Conservation (phyloP, 352 stramenopile genomes). For the Globisporangium okanoganense region DNA sequence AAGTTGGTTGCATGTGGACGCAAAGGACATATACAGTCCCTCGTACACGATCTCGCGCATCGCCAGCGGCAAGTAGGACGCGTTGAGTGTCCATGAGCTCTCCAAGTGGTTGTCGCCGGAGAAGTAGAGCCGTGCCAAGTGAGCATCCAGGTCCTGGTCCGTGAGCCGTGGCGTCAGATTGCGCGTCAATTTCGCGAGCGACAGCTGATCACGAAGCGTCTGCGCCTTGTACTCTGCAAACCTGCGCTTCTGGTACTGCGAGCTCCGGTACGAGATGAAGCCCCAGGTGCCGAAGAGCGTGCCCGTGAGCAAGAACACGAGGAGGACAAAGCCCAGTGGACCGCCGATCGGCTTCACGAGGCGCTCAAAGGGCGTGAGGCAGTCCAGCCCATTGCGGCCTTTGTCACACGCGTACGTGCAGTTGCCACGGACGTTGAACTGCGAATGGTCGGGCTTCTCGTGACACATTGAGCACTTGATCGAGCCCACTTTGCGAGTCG, state of each 20-base stretch:
- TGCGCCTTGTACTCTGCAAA: constrained; percentile 75
- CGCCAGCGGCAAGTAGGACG: constrained; percentile 45
- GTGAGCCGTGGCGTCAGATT: constrained; percentile 70
- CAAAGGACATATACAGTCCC: constrained; percentile 67
- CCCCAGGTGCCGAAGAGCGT: constrained; percentile 65
- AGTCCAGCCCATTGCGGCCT: constrained; percentile 71
- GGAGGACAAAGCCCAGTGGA: constrained; percentile 63
- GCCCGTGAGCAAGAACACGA: constrained; percentile 51
- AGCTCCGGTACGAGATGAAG: constrained; percentile 62
- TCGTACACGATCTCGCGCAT: constrained; percentile 77
- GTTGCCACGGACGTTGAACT: constrained; percentile 75
- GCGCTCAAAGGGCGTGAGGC: constrained; percentile 79
- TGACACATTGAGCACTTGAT: constrained; percentile 46
- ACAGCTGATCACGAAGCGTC: constrained; percentile 68
- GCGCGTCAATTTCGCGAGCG: constrained; percentile 62
- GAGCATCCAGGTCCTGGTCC: constrained; percentile 69
- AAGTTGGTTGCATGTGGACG: constrained; percentile 67
- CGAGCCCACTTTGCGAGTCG: constrained; percentile 46
- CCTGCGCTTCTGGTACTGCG: constrained; percentile 36
- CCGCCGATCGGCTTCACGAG: constrained; percentile 80
- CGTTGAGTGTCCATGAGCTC: constrained; percentile 59
- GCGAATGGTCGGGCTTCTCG: constrained; percentile 60
- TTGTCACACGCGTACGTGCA: constrained; percentile 83
- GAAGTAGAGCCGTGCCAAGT: constrained; percentile 74
- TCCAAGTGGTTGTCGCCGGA: constrained; percentile 65